Conservation (phyloP, 2,329 filamentous ascomycete species). For the Fusarium concolor region DNA sequence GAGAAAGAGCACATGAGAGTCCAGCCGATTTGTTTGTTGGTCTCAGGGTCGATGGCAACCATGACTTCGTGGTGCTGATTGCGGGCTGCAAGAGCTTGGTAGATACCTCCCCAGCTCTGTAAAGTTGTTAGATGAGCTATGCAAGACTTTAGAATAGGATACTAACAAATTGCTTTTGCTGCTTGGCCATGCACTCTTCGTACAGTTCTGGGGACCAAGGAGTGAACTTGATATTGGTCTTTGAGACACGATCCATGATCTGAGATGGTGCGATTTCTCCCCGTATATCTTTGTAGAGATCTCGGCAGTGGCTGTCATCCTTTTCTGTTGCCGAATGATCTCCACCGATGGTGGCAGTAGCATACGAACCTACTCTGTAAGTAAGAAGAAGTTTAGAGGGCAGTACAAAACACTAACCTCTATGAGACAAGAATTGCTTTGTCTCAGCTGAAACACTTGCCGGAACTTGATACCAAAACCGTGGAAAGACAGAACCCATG, state of each 20-base stretch:
- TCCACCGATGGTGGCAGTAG: too few relatives aligned
- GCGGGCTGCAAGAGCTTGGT: constrained; percentile 28
- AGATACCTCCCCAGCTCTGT: constrained; percentile 33
- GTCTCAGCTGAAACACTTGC: not conserved
- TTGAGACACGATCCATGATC: constrained; percentile 35
- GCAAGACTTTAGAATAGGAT: accelerated
- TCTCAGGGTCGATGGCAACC: constrained; percentile 42
- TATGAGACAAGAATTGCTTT: constrained; percentile 34
- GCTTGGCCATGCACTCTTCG: constrained; percentile 42
- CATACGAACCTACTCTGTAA: constrained; percentile 24
- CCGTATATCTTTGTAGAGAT: constrained; percentile 38
- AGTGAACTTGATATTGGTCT: constrained; percentile 30
- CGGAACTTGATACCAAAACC: constrained; percentile 43
- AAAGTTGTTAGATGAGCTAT: not conserved
- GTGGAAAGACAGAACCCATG: constrained; percentile 35
- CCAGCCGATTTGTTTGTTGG: constrained; percentile 43
- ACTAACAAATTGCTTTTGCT: constrained; percentile 36
- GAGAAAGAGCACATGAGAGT: constrained; percentile 40
- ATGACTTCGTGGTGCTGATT: constrained; percentile 36
- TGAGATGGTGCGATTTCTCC: constrained; percentile 14
- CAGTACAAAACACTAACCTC: not conserved
- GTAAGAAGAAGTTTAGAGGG: accelerated
- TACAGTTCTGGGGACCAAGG: constrained; percentile 41
- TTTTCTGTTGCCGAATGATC: too few relatives aligned
- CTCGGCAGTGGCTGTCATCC: not conserved